A percentile compares a stretch with the other conserved stretches of the same genome.
These are phyloP conservation scores for Calycina herbarum DNA, from an alignment of 2,329 filamentous ascomycete species.

Conservation along the genomic window DNA sequence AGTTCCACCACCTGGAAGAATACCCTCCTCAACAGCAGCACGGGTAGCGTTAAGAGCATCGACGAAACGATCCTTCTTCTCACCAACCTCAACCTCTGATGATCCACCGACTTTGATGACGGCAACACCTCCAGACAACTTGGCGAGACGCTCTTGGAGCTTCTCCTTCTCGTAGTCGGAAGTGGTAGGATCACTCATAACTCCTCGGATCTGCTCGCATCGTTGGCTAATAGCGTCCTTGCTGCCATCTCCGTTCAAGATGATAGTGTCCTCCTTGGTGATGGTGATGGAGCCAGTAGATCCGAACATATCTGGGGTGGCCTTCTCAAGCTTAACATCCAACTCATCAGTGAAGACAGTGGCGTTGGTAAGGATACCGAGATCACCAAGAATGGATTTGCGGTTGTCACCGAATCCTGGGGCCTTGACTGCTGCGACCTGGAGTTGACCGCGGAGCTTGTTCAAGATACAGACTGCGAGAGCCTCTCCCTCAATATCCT, in stretches of 20 bases:
- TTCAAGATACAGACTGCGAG: slow-evolving; percentile 98
- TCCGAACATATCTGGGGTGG: slow-evolving; percentile 91
- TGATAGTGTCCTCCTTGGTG: slow-evolving; percentile 99
- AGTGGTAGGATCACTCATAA: slow-evolving; percentile 89
- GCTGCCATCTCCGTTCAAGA: slow-evolving; percentile 93
- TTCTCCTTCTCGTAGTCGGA: slow-evolving; percentile 99
- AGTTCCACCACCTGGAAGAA: slow-evolving; percentile 96
- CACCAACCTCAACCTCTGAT: slow-evolving; percentile 96
- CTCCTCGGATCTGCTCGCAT: slow-evolving; percentile 98
- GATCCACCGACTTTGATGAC: slow-evolving; percentile 99
- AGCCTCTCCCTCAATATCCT: slow-evolving; percentile 98
- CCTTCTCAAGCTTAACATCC: slow-evolving; percentile 98
- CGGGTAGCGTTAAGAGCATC: slow-evolving; percentile 97
- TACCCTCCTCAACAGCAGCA: slow-evolving; percentile 97
- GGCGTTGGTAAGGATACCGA: slow-evolving; percentile 93
- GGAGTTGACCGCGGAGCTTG: slow-evolving; percentile 99
- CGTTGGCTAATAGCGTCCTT: slow-evolving; percentile 93
- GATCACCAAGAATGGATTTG: slow-evolving; percentile 98
- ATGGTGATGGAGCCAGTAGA: slow-evolving; percentile 98
- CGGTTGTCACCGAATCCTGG: slow-evolving; percentile 99
- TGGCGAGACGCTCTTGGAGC: slow-evolving; percentile 98
- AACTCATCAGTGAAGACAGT: slow-evolving; percentile 98
- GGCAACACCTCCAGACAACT: slow-evolving; percentile 97
- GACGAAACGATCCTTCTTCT: slow-evolving; percentile 99
- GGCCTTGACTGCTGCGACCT: slow-evolving; percentile 98